Evolutionary conservation across 2,329 filamentous ascomycete genomes (phyloP).

Genomic region (Paracamarosporium sp.): DNA sequence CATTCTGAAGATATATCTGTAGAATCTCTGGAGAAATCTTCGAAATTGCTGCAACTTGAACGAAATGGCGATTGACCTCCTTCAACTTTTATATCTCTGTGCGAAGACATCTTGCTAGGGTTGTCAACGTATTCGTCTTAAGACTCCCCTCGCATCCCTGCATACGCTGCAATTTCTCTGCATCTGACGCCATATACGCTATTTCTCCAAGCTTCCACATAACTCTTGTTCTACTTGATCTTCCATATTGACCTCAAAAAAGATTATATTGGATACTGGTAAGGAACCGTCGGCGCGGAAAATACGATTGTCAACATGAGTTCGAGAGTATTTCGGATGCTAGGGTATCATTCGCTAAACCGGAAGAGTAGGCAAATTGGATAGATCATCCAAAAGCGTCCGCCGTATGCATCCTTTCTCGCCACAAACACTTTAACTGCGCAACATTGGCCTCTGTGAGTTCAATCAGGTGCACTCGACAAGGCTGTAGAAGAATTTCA

Average conservation of each 20-base stretch:
- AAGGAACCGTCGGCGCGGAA: not conserved
- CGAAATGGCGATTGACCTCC: too few relatives aligned
- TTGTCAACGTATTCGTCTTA: not conserved
- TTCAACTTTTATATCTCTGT: not conserved
- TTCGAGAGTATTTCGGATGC: constrained; percentile 6
- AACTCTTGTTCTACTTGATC: not conserved
- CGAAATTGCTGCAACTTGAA: not conserved
- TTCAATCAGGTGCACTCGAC: not conserved
- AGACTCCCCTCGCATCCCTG: constrained; percentile 6
- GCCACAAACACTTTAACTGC: not conserved
- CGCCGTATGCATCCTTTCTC: not conserved
- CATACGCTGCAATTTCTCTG: constrained; percentile 10
- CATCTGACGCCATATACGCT: not conserved
- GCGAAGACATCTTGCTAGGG: not conserved
- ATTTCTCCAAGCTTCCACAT: not conserved
- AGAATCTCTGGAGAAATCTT: not conserved
- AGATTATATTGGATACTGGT: constrained; percentile 5
- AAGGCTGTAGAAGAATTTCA: constrained; percentile 9
- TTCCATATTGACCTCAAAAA: constrained; percentile 18
- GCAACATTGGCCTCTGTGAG: not conserved
- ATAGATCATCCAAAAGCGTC: not conserved
- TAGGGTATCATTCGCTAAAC: constrained; percentile 22
- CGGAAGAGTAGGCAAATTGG: not conserved
- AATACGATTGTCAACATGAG: constrained; percentile 10
- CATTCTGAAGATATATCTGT: constrained; percentile 19